Percentiles rank a stretch among this genome's conserved stretches.
Evolutionary conservation across 345 rosid species (phyloP).

Genomic region (Kandelia obovata): DNA sequence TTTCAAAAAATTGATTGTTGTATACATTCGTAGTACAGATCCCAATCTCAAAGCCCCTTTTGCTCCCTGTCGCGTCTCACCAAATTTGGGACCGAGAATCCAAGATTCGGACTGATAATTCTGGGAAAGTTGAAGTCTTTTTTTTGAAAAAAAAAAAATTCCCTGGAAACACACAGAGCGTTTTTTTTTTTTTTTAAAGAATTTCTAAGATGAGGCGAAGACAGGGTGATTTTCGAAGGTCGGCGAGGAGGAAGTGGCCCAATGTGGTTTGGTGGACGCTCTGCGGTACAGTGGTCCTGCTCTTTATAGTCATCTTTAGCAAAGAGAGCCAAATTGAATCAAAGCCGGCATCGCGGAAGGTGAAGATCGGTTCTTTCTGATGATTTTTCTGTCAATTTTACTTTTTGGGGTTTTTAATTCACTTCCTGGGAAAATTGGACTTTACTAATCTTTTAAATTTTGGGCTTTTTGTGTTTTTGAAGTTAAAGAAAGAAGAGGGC

Average conservation of each 20-base stretch:
- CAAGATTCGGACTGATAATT: neutral
- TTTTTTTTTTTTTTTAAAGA: conserved; percentile 7
- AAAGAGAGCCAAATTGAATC: conserved; percentile 60
- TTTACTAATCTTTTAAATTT: neutral
- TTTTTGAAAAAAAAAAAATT: neutral
- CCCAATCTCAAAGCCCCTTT: neutral
- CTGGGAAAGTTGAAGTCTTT: conserved; percentile 2
- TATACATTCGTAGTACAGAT: neutral
- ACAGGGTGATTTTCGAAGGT: conserved; percentile 56
- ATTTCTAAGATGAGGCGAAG: conserved; percentile 59
- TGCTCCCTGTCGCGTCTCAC: neutral
- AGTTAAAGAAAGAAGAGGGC: neutral
- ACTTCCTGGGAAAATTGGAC: neutral
- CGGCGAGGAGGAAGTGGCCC: conserved; percentile 58
- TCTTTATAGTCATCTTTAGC: conserved; percentile 55
- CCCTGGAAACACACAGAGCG: conserved; percentile 13
- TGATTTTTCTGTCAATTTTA: neutral
- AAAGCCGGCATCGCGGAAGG: conserved; percentile 48
- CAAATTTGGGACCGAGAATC: no score
- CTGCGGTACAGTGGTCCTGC: conserved; percentile 46
- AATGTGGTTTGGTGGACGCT: conserved; percentile 68
- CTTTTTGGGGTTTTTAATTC: neutral
- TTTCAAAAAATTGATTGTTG: no score
- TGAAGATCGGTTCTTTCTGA: conserved; percentile 18
- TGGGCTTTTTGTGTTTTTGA: conserved; percentile 3